Evolutionary conservation across 2,329 filamentous ascomycete species (phyloP), one percentile per base, ranked within the genome.

Genomic region (Tolypocladium guangdongense): DNA sequence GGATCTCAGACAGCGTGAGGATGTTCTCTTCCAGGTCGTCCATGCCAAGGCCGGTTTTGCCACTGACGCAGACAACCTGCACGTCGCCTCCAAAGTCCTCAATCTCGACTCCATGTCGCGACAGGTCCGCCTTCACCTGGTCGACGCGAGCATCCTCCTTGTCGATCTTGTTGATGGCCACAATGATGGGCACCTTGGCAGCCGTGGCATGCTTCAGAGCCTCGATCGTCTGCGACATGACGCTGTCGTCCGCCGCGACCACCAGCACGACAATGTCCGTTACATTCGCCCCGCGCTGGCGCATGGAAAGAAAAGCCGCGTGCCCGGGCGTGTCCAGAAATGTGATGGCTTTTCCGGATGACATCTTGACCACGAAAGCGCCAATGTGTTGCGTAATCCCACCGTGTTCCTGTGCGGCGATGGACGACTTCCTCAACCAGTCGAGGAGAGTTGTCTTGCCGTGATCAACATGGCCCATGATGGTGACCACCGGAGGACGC

Each of bases 401-500:
- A 57, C 93, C 93, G 65, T 96, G 91, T 67, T 99, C 93, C 52
- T 87, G 83, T 7, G 90, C 90, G 43, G 86, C 95, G 45, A 99
- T 83, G 7, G 90, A 96, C 1, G 91, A 93, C 62, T 96, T 95
- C 38, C 93, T 87, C 46, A 99, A 76, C 72, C 86, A 97, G 66
- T 99, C 93, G 11, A 99, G 77, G 43, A 99, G 84, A 0, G 95
- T 99, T 0, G 93, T 99, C 74, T 99, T 99, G 52, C 93, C 93
- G 68, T 99, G 93, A 66, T 99, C 95, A 62, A 99, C 93, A 59
- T 99, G 93, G 2, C 93, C 93, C 95, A 99, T 99, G 64, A 99
- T 99, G 0, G 95, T 97, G 39, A 99, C 91, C 37, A 99, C 90
- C 0, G 93, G 95, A 8, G 93, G 92, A 18, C 95, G 82, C 36